A percentile compares a stretch with the other conserved stretches of the same genome.
Evolutionary conservation across 176 grass and related monocot species (phyloP).

Genomic region (Thalia dealbata): DNA sequence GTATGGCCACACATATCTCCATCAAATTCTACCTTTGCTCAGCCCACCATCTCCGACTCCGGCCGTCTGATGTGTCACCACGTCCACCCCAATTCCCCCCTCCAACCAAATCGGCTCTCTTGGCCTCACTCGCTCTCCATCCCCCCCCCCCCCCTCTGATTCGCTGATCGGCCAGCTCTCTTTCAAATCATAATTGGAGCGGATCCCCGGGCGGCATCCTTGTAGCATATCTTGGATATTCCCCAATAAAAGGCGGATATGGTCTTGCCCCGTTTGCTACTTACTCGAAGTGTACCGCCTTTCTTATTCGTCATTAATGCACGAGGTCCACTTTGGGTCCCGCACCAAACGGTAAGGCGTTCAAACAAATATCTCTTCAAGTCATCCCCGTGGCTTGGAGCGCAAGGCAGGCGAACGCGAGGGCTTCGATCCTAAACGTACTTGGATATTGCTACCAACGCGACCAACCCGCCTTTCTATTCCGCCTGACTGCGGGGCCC

Average conservation of each 20-base stretch:
- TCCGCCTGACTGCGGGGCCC: background rate
- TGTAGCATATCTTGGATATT: background rate
- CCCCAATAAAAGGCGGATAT: background rate
- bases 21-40: background rate
- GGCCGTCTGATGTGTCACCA: background rate
- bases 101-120: background rate
- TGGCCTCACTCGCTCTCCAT: background rate
- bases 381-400: background rate
- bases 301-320: background rate
- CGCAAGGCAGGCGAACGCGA: background rate
- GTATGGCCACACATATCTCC: background rate
- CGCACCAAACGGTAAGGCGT: no score
- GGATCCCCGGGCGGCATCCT: background rate
- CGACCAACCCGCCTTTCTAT: background rate
- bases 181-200: background rate
- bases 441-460: background rate
- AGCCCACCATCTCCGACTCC: no score
- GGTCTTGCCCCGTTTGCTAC: background rate
- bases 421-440: background rate
- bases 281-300: background rate
- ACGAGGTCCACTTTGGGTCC: no score
- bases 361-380: background rate
- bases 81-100: background rate
- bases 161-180: background rate
- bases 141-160: background rate